A percentile compares a stretch with the other conserved stretches of the same genome.
Evolutionary conservation across 202 grass and related monocot genomes (phyloP).

Genomic region (Carex arenaria): DNA sequence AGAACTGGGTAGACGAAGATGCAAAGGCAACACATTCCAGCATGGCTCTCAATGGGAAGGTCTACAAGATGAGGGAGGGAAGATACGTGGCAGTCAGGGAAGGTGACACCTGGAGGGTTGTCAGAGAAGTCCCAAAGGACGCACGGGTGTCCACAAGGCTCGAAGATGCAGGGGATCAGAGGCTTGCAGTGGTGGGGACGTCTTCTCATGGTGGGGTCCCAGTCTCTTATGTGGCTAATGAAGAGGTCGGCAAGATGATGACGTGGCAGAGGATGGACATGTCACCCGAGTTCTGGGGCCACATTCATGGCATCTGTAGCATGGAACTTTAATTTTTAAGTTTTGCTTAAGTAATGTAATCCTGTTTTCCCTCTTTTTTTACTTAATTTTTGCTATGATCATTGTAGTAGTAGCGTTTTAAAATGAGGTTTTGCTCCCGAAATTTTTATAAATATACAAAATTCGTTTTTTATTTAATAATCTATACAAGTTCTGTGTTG

Average conservation of each 20-base stretch:
- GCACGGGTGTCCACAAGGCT: conserved; percentile 25
- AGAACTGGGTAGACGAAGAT: conserved; percentile 45
- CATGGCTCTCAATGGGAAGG: neutral
- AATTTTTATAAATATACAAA: too few species aligned
- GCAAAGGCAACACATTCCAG: conserved; percentile 42
- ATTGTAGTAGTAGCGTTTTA: neutral
- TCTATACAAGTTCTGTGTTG: too few species aligned
- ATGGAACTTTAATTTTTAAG: conserved; percentile 38
- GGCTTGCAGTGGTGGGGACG: conserved; percentile 35
- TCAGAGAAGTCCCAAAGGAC: conserved; percentile 37
- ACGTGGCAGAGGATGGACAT: conserved; percentile 31
- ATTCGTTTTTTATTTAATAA: too few species aligned
- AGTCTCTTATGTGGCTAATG: conserved; percentile 28
- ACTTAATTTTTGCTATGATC: neutral
- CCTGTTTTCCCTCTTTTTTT: neutral
- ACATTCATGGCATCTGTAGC: conserved; percentile 51
- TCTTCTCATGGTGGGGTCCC: conserved; percentile 38
- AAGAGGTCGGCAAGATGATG: conserved; percentile 24
- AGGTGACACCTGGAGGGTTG: conserved; percentile 26
- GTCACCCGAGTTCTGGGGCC: conserved; percentile 43
- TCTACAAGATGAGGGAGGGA: conserved; percentile 42
- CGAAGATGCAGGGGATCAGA: conserved; percentile 16
- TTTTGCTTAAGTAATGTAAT: neutral
- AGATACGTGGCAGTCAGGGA: conserved; percentile 30
- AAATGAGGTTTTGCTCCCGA: neutral